These are phyloP conservation scores for Neonectria ditissima DNA, from an alignment of 2,329 filamentous ascomycete species.

Conservation along the genomic window DNA sequence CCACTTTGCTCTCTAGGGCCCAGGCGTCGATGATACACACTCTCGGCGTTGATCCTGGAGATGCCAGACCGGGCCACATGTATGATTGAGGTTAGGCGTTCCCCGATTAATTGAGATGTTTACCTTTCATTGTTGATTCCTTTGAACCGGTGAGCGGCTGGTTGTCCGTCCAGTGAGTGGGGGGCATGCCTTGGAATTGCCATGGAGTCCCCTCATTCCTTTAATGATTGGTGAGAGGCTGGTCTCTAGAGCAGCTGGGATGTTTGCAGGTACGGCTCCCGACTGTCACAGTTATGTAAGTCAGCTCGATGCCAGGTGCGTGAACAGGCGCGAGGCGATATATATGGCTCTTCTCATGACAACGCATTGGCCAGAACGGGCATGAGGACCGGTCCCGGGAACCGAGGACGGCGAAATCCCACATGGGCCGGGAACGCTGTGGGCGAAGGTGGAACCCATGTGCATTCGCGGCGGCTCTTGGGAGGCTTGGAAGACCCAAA, in stretches of 20 bases:
- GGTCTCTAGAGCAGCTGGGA: not conserved
- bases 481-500: not conserved
- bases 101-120: slow-evolving; percentile 58
- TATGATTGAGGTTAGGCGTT: slow-evolving; percentile 62
- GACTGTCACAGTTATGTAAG: not conserved
- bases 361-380: slow-evolving; percentile 2
- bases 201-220: not conserved
- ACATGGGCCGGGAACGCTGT: slow-evolving; percentile 7
- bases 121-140: slow-evolving; percentile 36
- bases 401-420: not conserved
- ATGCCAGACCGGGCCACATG: slow-evolving; percentile 49
- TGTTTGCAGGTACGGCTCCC: not conserved
- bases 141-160: slow-evolving; percentile 1
- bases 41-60: slow-evolving; percentile 35
- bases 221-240: slow-evolving; percentile 1
- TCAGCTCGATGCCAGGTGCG: not conserved
- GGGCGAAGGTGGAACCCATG: slow-evolving; percentile 10
- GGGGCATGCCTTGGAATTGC: not conserved
- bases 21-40: slow-evolving; percentile 30
- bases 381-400: not conserved
- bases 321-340: not conserved
- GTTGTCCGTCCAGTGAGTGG: not conserved
- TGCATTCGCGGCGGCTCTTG: not conserved
- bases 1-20: slow-evolving; percentile 35
- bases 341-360: slow-evolving; percentile 10